Evolutionary conservation across 257 asterid species (phyloP), one percentile per base, ranked within the genome.

Genomic region (Linaria vulgaris): DNA sequence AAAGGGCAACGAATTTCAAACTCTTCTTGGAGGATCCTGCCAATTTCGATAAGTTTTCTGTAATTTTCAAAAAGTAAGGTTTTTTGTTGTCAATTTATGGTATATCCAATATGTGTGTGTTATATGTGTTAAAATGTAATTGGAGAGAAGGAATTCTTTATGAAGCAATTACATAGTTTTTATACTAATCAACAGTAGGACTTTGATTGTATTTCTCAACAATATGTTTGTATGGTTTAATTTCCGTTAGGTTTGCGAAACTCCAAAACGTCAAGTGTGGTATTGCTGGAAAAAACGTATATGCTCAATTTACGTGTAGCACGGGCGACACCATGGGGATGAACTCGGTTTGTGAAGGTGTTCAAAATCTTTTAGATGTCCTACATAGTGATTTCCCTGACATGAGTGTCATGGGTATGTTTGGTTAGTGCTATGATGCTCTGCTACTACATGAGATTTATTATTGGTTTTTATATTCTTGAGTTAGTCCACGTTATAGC

Each of bases 241-340:
- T n/a, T n/a, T n/a, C n/a, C n/a, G n/a, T n/a, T 72, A 83, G 96
- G 73, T 90, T 90, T 73, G 96, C 96, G 12, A 87, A 83, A 67
- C 95, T 90, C 24, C 94, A 82, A 61, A 54, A 74, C 13, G 72
- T 86, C 45, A 76, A 79, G 46, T 87, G 96, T 66, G 81, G 84
- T 2, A 70, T 87, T 69, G 97, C 92, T 6, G 92, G 96, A 67
- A 90, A 82, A 72, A 90, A 90, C 69, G 79, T 87, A 15, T 90
- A 87, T 69, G 80, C 81, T 20, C 67, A 95, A 71, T 85, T 90
- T 67, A 78, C 70, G 75, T 87, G 92, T 82, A 78, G 86, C 77
- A 87, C 97, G 0, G 97, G 96, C n/a, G 97, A 90, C 69, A 96
- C 96, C 54, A 90, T 90, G 97, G 97, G 96, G 71, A 90, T 90